phyloP scores from a whole-genome alignment of 257 asterid species.

The Orobanche coerulescens region DNA sequence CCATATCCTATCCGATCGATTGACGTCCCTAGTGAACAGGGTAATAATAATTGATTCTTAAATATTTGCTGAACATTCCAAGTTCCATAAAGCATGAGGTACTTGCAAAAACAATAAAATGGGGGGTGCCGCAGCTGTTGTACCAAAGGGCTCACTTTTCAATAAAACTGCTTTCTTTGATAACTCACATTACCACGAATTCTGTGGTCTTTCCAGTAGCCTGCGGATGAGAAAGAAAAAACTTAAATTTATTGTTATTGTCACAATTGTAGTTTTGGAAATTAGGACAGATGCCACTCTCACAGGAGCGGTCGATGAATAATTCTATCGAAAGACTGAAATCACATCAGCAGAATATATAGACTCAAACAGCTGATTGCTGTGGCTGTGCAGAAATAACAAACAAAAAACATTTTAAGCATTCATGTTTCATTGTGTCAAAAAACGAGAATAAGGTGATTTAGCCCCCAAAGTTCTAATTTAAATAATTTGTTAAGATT shows the following conservation, averaged over 20 bases:
- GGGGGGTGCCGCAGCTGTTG: too few relatives aligned
- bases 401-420: background rate
- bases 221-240: conserved; percentile 23
- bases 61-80: background rate
- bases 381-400: background rate
- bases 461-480: background rate
- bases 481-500: background rate
- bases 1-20: too few relatives aligned
- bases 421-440: too few relatives aligned
- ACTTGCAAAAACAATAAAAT: background rate
- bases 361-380: too few relatives aligned
- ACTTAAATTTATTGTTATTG: background rate
- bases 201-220: conserved; percentile 29
- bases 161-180: background rate
- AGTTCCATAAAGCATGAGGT: background rate
- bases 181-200: conserved; percentile 25
- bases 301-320: too few relatives aligned
- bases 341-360: background rate
- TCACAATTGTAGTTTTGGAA: background rate
- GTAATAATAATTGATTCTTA: background rate
- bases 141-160: background rate
- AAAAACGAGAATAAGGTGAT: background rate
- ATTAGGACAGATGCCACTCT: background rate
- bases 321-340: too few relatives aligned
- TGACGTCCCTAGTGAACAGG: too few relatives aligned